Base-by-base conservation (phyloP, 1,139 yeast genomes). In the Eremothecium coryli region DNA sequence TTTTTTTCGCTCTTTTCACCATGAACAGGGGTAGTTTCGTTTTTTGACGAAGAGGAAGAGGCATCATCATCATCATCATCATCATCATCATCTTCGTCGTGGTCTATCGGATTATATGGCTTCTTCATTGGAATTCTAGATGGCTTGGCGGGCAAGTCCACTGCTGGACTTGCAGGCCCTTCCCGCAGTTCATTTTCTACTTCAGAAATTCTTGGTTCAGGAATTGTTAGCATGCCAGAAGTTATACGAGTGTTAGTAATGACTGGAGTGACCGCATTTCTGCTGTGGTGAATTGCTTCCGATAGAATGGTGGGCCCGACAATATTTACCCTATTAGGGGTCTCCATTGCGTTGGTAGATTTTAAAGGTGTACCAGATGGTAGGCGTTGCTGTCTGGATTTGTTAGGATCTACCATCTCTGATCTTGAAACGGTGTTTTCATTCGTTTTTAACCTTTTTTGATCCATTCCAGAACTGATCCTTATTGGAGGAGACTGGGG, bases 171-270 rank as follows among this genome's bases (percentile, higher is more conserved):
- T 12, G 60, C 52, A 8, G 59, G 56, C 2, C 61, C 59, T 34
- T 56, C 59, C 26, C 42, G 43, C 29, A 54, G 36, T 27, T 54
- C 55, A 27, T 56, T 60, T 36, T 60, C 64, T 10, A 62, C 56
- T 35, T 62, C 66, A 13, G 60, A 51, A 35, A 62, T 47, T 39
- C 54, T 60, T 16, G 66, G 66, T 39, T 62, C 66, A 2, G 67
- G 68, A 11, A 60, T 62, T 12, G 59, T 48, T 17, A 79, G 58
- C 82, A 76, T 78, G 1, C 86, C 86, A 0, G 82, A 76, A 1
- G 82, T 74, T 29, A 77, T 75, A 49, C 84, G 64, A 35, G 32
- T 36, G 20, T 29, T 38, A 8, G 45, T 29, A 16, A 33, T 32
- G 2, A 37, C 32, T 18, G 56, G 44, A 6, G 44, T 38, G 4